Conservation (phyloP, 371 early-diverging fungal species). For the Paraphysoderma sedebokerense region DNA sequence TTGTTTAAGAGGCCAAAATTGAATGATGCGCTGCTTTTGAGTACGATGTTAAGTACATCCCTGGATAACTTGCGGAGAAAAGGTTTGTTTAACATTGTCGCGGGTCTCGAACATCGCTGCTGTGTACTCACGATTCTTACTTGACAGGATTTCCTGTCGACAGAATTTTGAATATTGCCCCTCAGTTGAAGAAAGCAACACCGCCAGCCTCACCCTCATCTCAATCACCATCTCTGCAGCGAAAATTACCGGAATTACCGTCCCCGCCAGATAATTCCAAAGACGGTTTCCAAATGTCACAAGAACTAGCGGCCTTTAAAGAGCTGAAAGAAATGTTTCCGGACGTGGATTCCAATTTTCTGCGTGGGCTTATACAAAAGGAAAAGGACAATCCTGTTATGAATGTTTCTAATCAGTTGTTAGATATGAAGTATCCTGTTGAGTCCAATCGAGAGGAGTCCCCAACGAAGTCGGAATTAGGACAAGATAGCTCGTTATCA, state of each 20-base stretch:
- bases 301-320: no score
- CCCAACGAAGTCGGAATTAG: no score
- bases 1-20: conserved; percentile 37
- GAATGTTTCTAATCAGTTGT: conserved; percentile 36
- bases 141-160: conserved; percentile 62
- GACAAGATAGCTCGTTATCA: no score
- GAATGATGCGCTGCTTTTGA: conserved; percentile 46
- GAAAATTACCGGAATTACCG: no score
- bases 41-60: conserved; percentile 40
- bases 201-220: neutral
- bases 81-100: conserved; percentile 5
- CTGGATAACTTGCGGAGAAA: conserved; percentile 42
- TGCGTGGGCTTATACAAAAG: conserved; percentile 29
- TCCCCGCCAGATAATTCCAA: no score
- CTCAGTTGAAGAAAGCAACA: conserved; percentile 14
- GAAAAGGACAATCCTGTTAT: conserved; percentile 35
- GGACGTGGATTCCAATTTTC: conserved; percentile 40
- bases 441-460: no score
- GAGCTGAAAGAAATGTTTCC: conserved; percentile 31
- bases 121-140: neutral
- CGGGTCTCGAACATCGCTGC: neutral
- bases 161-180: conserved; percentile 48
- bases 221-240: neutral
- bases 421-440: conserved; percentile 40
- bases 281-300: no score